Conservation (phyloP, 1,284 basidiomycete genomes). For the Exobasidium cylindrosporum region DNA sequence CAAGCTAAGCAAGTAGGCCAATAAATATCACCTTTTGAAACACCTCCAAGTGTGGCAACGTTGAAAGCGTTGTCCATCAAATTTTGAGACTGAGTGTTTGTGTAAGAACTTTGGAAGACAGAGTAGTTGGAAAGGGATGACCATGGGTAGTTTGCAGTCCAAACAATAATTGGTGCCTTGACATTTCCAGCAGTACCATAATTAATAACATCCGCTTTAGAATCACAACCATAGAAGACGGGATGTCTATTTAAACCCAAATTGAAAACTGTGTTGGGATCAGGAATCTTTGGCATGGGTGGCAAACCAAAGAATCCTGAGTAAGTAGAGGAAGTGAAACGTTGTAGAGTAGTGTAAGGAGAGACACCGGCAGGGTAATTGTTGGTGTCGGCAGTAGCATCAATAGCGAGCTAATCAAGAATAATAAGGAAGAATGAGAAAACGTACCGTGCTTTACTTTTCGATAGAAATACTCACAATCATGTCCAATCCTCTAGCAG, state of each 20-base stretch:
- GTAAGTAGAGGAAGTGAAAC: too few relatives aligned
- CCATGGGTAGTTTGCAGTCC: conserved; percentile 60
- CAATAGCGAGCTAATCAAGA: too few relatives aligned
- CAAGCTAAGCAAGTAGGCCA: conserved; percentile 47
- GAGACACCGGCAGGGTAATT: too few relatives aligned
- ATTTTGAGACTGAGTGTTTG: conserved; percentile 24
- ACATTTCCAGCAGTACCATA: conserved; percentile 29
- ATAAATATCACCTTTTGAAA: conserved; percentile 29
- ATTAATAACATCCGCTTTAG: conserved; percentile 46
- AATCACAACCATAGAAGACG: conserved; percentile 71
- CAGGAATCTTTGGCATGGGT: conserved; percentile 58
- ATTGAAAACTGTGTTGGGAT: conserved; percentile 62
- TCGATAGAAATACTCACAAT: too few relatives aligned
- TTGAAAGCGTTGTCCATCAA: conserved; percentile 47
- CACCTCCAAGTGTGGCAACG: conserved; percentile 42
- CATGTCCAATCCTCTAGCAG: too few relatives aligned
- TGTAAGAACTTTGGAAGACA: conserved; percentile 55
- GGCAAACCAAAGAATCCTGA: conserved; percentile 42
- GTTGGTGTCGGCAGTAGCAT: too few relatives aligned
- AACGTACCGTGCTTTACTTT: too few relatives aligned
- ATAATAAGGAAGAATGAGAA: too few relatives aligned
- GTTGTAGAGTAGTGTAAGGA: too few relatives aligned
- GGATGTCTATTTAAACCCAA: conserved; percentile 69
- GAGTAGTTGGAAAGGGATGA: conserved; percentile 39
- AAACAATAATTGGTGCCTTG: conserved; percentile 58